A percentile compares a stretch with the other conserved stretches of the same genome.
Conservation (phyloP, 163 green algal genomes). For the Volvox carteri region DNA sequence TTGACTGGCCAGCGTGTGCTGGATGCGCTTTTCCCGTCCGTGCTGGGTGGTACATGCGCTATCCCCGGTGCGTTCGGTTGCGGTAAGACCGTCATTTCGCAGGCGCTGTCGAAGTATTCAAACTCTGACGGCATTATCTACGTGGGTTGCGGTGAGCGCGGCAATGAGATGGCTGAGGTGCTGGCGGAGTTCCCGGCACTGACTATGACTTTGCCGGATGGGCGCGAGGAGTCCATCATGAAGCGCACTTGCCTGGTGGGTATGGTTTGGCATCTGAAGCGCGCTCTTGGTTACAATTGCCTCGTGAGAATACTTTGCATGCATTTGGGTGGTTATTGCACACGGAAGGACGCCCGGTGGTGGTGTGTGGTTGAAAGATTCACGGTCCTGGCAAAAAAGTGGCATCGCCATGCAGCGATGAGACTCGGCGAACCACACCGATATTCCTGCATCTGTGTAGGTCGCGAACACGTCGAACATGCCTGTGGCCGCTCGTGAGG, state of each 20-base stretch:
- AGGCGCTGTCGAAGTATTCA: conserved; percentile 98
- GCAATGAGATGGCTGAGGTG: conserved; percentile 99
- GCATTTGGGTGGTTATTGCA: no score
- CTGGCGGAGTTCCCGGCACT: conserved; percentile 98
- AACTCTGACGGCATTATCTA: conserved; percentile 99
- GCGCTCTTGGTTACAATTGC: no score
- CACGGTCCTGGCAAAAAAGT: no score
- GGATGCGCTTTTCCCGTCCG: conserved; percentile 97
- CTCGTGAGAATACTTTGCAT: no score
- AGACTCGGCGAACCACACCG: no score
- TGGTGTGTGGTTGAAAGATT: no score
- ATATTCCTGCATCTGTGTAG: conserved; percentile 55
- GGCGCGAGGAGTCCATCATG: conserved; percentile 99
- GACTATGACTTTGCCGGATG: conserved; percentile 98
- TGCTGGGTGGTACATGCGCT: conserved; percentile 97
- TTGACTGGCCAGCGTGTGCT: conserved; percentile 98
- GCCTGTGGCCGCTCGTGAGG: conserved; percentile 98
- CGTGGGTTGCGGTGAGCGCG: conserved; percentile 97
- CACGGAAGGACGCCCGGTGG: no score
- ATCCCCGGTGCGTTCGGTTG: conserved; percentile 99
- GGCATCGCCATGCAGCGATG: no score
- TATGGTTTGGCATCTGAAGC: no score
- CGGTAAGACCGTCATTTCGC: conserved; percentile 99
- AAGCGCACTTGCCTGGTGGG: conserved; percentile 95
- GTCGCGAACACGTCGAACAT: conserved; percentile 99